phyloP scores from a whole-genome alignment of 2,329 filamentous ascomycete species.

The Ascochyta lentis region DNA sequence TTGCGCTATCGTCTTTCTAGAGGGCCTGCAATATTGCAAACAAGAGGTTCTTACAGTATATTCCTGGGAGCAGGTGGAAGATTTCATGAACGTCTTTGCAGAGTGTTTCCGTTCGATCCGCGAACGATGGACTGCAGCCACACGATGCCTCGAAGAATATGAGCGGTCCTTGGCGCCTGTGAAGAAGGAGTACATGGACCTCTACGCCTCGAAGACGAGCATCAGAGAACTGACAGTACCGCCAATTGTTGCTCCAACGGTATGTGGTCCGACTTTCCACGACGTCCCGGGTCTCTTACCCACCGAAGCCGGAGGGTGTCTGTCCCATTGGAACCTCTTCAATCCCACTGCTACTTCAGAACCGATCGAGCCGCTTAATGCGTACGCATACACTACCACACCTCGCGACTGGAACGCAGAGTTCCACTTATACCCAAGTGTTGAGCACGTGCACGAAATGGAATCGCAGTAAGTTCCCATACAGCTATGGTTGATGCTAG shows the following conservation, averaged over 20 bases:
- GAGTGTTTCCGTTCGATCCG: conserved; percentile 44
- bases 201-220: conserved; percentile 39
- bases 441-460: conserved; percentile 13
- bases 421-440: conserved; percentile 30
- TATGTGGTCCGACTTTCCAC: conserved; percentile 1
- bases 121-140: conserved; percentile 46
- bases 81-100: conserved; percentile 41
- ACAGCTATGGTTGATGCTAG: neutral
- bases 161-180: conserved; percentile 38
- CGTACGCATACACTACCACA: conserved; percentile 33
- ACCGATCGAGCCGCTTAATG: conserved; percentile 26
- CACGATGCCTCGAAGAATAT: conserved; percentile 44
- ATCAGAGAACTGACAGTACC: conserved; percentile 19
- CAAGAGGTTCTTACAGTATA: conserved; percentile 39
- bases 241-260: conserved; percentile 4
- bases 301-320: conserved; percentile 35
- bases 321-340: conserved; percentile 40
- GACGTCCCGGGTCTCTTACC: neutral
- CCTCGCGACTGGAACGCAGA: conserved; percentile 44
- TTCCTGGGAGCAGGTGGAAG: conserved; percentile 34
- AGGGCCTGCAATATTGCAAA: conserved; percentile 40
- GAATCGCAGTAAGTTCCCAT: conserved; percentile 1
- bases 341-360: conserved; percentile 37
- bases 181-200: conserved; percentile 44
- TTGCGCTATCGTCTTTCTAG: conserved; percentile 42